Evolutionary conservation across 192 early-diverging fungal species (phyloP).

Genomic region (Polychytrium aggregatum): DNA sequence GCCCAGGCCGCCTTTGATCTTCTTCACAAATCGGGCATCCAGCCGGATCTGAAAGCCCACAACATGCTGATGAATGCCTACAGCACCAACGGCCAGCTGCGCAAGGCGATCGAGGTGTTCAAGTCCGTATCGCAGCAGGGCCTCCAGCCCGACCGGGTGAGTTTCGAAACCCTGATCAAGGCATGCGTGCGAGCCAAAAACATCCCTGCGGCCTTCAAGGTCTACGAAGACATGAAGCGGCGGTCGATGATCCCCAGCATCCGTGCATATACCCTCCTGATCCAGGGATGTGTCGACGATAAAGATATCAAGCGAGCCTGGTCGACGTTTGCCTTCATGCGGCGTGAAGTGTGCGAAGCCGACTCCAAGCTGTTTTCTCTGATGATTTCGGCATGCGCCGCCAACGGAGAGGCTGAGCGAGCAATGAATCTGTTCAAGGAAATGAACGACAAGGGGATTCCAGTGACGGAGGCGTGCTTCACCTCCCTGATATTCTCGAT

Average conservation of each 20-base stretch:
- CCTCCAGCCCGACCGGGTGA: constrained; percentile 48
- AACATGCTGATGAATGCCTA: constrained; percentile 74
- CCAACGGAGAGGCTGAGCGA: constrained; percentile 70
- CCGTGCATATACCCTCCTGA: constrained; percentile 66
- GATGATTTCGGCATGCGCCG: constrained; percentile 88
- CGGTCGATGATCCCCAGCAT: constrained; percentile 24
- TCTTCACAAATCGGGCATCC: constrained; percentile 44
- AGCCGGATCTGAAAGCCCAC: constrained; percentile 58
- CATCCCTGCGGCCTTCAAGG: constrained; percentile 59
- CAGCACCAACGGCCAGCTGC: constrained; percentile 49
- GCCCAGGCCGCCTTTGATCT: constrained; percentile 53
- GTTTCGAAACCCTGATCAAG: constrained; percentile 63
- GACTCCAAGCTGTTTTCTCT: constrained; percentile 70
- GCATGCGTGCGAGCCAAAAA: constrained; percentile 44
- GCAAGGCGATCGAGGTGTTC: constrained; percentile 52
- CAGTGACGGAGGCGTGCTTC: constrained; percentile 74
- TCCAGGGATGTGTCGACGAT: constrained; percentile 67
- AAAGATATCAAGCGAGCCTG: constrained; percentile 70
- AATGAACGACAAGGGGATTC: constrained; percentile 59
- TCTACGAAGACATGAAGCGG: constrained; percentile 69
- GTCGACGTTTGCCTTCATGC: constrained; percentile 82
- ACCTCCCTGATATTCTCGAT: constrained; percentile 81
- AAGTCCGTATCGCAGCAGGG: constrained; percentile 40
- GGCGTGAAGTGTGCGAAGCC: constrained; percentile 60
- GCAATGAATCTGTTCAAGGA: constrained; percentile 88